Evolutionary conservation across 2,329 filamentous ascomycete species (phyloP), one percentile per base, ranked within the genome.

Genomic region (Pseudohalonectria lignicola): DNA sequence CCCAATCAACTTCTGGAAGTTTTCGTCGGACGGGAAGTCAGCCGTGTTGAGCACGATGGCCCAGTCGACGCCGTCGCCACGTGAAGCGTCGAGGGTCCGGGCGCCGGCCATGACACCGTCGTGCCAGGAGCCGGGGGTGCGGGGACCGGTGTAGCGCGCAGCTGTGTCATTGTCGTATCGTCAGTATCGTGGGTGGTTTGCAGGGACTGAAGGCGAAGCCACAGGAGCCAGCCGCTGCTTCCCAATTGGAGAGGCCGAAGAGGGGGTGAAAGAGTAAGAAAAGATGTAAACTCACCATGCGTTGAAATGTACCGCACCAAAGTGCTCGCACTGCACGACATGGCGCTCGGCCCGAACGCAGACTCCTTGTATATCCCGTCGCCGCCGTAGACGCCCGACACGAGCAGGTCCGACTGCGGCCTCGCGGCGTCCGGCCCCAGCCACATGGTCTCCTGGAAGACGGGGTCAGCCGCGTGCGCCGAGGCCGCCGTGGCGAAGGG

Each of bases 331-430:
- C 34, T 36, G 23, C 5, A 5, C 18, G 34, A 18, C 34, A 36
- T 25, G n/a, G 34, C 34, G 13, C 20, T 28, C 12, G 21, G 21
- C 12, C 34, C 34, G 15, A 17, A 28, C 18, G 20, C 21, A 23
- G 13, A 16, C 34, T 36, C 34, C 25, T 36, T 36, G 23, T 36
- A 36, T 6, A 36, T 36, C 18, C 25, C 25, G 16, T 36, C 34
- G 15, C 34, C 34, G 13, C 34, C 34, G 16, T 36, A 36, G n/a
- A 36, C 34, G 23, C 15, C 19, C 3, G 21, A 16, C 12, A 36
- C 34, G 13, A 15, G 8, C 12, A 28, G 20, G 18, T 29, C n/a
- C 10, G 34, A 36, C 6, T 13, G n/a, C 10, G 34, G 34, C 13
- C 19, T 15, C 8, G 13, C 20, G 4, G 34, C 34, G 15, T 25